Base-by-base conservation (phyloP, 257 asterid genomes). In the Lantana camara region DNA sequence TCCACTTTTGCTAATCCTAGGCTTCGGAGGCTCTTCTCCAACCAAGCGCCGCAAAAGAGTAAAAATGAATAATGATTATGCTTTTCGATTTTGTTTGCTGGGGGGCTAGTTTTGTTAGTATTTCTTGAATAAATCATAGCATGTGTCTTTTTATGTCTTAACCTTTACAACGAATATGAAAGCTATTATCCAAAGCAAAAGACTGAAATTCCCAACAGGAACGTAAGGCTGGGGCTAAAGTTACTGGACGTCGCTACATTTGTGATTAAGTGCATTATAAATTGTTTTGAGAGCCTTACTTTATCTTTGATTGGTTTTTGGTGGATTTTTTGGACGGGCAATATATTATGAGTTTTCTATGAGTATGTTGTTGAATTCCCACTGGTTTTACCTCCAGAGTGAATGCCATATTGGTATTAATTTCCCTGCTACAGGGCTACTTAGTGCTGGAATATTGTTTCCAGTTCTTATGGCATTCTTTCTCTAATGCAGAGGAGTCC, bases 1-100 rank as follows among this genome's bases (percentile, higher is more conserved):
- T 63, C 72, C 11, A 58, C 53, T 47, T 61, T 76, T 29, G 57
- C 68, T 30, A 83, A 54, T 57, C 75, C 80, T 37, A 67, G 76
- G 61, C 69, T 80, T 11, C 75, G 89, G 50, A 82, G 97, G 76
- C 62, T 67, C 68, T 90, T 84, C 54, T 75, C 86, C 79, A 83
- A 79, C 44, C 67, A 78, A 71, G 69, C 80, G 40, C 88, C 95
- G 12, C 84, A 87, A 74, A 80, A 74, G 53, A 79, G 60, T 84
- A 67, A 75, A 82, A 51, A 13, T 19, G 23, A 21, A n/a, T 47
- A 54, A n/a, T n/a, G n/a, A n/a, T n/a, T n/a, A 11, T 24, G 41
- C 45, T 5, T 64, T 38, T 27, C 40, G 34, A 20, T 56, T n/a
- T 37, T 56, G 10, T 12, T 35, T 34, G 13, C 46, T 68, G 50